phyloP scores from a whole-genome alignment of 2,329 filamentous ascomycete genomes.

The Zopfia rhizophila region DNA sequence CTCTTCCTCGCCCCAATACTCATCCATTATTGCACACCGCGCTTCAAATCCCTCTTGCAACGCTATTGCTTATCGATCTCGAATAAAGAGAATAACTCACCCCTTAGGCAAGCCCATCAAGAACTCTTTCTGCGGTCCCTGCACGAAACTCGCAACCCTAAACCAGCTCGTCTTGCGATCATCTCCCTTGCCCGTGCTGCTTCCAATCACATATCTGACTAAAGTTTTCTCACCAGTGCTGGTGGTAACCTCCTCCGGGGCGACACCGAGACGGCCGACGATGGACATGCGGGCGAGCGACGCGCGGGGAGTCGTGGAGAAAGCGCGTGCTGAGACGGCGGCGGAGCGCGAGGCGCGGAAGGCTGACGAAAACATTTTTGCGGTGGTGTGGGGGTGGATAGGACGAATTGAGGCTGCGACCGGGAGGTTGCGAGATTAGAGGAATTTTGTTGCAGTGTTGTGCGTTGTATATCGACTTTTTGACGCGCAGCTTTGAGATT shows the following conservation, averaged over 20 bases:
- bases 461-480: background rate
- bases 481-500: background rate
- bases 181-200: conserved; percentile 72
- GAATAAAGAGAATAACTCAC: conserved; percentile 62
- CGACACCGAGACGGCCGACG: conserved; percentile 83
- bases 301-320: conserved; percentile 74
- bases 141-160: conserved; percentile 77
- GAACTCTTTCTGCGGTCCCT: conserved; percentile 76
- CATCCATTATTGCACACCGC: background rate
- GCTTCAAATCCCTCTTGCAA: background rate
- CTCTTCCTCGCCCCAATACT: background rate
- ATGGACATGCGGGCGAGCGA: conserved; percentile 83
- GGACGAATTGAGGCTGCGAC: conserved; percentile 1
- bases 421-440: conserved; percentile 10
- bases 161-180: conserved; percentile 88
- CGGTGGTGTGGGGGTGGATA: conserved; percentile 2
- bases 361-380: conserved; percentile 41
- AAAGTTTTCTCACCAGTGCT: conserved; percentile 79
- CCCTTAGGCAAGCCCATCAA: conserved; percentile 82
- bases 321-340: conserved; percentile 68
- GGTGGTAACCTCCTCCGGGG: conserved; percentile 79
- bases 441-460: conserved; percentile 5
- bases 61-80: conserved; percentile 4
- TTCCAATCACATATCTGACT: conserved; percentile 80
- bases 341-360: conserved; percentile 64